Conservation (phyloP, 768 basidiomycete genomes). For the Kwoniella dendrophila region DNA sequence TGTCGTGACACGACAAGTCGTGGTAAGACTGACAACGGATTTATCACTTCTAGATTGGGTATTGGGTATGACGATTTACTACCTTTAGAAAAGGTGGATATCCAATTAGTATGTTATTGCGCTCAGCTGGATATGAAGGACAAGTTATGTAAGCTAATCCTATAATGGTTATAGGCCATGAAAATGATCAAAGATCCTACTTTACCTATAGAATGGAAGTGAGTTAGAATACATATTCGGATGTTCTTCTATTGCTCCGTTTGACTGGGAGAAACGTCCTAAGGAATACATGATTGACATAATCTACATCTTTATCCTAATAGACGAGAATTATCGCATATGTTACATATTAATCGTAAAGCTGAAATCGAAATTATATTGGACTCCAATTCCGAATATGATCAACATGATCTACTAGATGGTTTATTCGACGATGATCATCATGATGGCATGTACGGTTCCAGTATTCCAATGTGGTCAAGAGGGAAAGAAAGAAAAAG, state of each 20-base stretch:
- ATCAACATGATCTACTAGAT: not conserved
- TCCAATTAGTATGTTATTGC: constrained; percentile 34
- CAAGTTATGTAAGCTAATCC: not conserved
- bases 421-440: not conserved
- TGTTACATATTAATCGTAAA: constrained; percentile 80
- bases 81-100: constrained; percentile 57
- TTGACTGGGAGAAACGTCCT: not conserved
- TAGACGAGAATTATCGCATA: constrained; percentile 78
- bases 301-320: not conserved
- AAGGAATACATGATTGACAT: too few species aligned
- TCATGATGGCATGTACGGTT: not conserved
- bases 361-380: constrained; percentile 77
- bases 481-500: not conserved
- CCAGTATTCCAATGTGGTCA: not conserved
- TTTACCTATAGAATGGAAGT: constrained; percentile 46
- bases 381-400: not conserved
- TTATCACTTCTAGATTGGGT: constrained; percentile 61
- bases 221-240: constrained; percentile 2
- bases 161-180: constrained; percentile 27
- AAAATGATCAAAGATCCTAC: constrained; percentile 34
- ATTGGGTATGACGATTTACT: constrained; percentile 67
- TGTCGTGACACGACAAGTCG: not conserved
- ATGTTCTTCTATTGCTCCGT: not conserved
- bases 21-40: not conserved
- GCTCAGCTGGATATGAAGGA: not conserved